phyloP scores from a whole-genome alignment of 2,329 filamentous ascomycete genomes.

The Paraconiothyrium sp. region DNA sequence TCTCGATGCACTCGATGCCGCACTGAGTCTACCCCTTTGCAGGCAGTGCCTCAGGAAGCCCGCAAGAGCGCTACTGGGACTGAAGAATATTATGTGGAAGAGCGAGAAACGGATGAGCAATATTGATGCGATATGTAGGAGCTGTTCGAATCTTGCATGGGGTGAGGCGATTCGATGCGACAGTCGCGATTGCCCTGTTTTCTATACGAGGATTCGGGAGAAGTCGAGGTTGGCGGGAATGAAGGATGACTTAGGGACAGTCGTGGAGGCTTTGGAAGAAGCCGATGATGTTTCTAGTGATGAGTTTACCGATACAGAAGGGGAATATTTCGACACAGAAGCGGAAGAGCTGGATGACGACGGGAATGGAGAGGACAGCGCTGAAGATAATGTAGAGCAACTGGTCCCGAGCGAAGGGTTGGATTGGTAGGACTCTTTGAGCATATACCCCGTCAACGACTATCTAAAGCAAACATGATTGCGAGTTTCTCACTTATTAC shows the following conservation, averaged over 20 bases:
- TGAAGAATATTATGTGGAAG: conserved; percentile 69
- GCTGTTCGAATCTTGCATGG: conserved; percentile 77
- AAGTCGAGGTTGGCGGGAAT: conserved; percentile 33
- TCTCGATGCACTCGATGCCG: conserved; percentile 27
- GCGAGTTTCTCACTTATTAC: too few relatives aligned
- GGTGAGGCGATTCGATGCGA: conserved; percentile 86
- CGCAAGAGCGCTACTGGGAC: conserved; percentile 69
- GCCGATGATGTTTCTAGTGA: neutral
- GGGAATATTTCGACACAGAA: too few relatives aligned
- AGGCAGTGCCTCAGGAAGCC: conserved; percentile 62
- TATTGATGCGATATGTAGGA: conserved; percentile 77
- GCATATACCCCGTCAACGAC: neutral
- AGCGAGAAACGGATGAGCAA: conserved; percentile 72
- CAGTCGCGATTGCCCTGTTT: conserved; percentile 91
- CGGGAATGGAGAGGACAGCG: neutral
- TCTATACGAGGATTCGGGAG: conserved; percentile 79
- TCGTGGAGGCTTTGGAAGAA: conserved; percentile 41
- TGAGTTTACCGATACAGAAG: neutral
- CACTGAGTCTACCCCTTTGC: conserved; percentile 63
- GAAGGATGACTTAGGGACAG: conserved; percentile 34
- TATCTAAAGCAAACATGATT: too few relatives aligned
- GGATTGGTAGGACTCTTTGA: neutral
- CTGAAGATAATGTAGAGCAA: neutral
- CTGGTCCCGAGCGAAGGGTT: neutral
- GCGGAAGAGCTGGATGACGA: neutral